These are phyloP conservation scores for Parsonsia alboflavescens DNA, from an alignment of 257 asterid species.

Conservation along the genomic window DNA sequence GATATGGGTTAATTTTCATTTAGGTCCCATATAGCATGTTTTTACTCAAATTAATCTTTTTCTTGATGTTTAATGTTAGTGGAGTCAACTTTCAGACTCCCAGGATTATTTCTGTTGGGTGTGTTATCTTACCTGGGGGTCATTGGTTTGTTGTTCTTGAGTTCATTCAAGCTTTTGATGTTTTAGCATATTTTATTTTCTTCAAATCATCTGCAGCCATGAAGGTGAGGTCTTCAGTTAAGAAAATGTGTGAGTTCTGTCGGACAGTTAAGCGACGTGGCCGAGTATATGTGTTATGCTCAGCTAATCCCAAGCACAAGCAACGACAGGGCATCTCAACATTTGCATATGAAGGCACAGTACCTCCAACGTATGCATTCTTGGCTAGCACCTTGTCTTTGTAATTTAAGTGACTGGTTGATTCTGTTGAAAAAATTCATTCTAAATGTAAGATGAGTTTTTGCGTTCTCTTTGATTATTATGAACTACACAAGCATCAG, in stretches of 20 bases:
- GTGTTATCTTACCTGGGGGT: neutral
- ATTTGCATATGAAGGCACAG: slow-evolving; percentile 60
- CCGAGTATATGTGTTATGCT: slow-evolving; percentile 76
- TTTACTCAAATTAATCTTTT: neutral
- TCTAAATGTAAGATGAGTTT: neutral
- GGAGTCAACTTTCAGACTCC: neutral
- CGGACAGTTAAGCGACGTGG: slow-evolving; percentile 84
- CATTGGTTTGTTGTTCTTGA: neutral
- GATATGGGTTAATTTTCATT: neutral
- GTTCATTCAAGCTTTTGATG: neutral
- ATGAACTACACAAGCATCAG: neutral
- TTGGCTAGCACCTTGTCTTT: neutral
- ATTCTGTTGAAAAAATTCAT: neutral
- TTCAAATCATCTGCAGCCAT: slow-evolving; percentile 37
- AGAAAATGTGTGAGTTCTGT: slow-evolving; percentile 90
- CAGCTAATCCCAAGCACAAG: slow-evolving; percentile 96
- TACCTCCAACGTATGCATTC: slow-evolving; percentile 49
- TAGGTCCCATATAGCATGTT: neutral
- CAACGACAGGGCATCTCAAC: slow-evolving; percentile 88
- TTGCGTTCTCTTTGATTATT: neutral
- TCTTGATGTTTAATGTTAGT: neutral
- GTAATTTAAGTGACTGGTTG: neutral
- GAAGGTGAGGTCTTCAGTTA: slow-evolving; percentile 97
- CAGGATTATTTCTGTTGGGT: neutral
- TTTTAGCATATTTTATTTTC: neutral